phyloP scores from a whole-genome alignment of 2,329 filamentous ascomycete species.

The Xylogone sp. region DNA sequence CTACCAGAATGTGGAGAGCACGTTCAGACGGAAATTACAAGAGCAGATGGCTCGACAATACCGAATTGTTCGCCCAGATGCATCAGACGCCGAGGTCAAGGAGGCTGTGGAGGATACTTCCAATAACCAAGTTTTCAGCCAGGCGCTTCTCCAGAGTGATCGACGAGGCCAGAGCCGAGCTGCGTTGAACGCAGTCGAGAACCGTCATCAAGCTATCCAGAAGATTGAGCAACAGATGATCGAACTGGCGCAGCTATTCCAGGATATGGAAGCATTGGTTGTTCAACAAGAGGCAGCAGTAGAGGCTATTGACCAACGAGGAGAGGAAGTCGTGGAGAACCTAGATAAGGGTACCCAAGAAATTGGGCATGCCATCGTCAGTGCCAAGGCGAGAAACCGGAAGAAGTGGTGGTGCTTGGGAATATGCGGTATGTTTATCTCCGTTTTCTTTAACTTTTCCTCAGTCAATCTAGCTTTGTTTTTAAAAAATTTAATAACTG shows the following conservation, averaged over 20 bases:
- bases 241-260: constrained; percentile 82
- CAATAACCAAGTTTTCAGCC: constrained; percentile 76
- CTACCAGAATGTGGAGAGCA: constrained; percentile 76
- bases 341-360: constrained; percentile 82
- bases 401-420: constrained; percentile 98
- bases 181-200: constrained; percentile 74
- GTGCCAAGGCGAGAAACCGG: constrained; percentile 68
- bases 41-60: constrained; percentile 88
- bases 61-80: constrained; percentile 81
- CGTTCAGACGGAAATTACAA: constrained; percentile 75
- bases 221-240: constrained; percentile 91
- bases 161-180: constrained; percentile 77
- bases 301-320: constrained; percentile 78
- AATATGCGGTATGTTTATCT: constrained; percentile 51
- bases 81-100: constrained; percentile 71
- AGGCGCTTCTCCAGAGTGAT: constrained; percentile 78
- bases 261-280: constrained; percentile 82
- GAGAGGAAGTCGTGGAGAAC: constrained; percentile 79
- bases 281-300: constrained; percentile 82
- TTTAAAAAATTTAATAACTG: constrained; percentile 1
- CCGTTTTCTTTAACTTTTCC: constrained; percentile 2
- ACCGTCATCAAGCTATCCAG: constrained; percentile 80
- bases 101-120: constrained; percentile 70
- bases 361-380: constrained; percentile 76
- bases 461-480: neutral